These are phyloP conservation scores for Fraxinus xanthoxyloides DNA, from an alignment of 305 asterid genomes.

Conservation along the genomic window DNA sequence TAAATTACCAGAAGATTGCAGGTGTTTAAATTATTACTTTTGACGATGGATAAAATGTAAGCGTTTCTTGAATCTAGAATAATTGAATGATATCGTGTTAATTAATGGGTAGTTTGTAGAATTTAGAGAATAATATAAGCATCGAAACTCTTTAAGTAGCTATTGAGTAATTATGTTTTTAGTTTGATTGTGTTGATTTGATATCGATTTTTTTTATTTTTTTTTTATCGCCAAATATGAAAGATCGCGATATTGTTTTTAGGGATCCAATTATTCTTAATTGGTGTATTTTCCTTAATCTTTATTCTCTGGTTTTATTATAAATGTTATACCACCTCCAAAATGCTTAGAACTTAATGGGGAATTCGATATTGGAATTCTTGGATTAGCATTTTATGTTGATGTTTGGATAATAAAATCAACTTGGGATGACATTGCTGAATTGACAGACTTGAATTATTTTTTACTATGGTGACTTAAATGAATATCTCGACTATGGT, in stretches of 20 bases:
- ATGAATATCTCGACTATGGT: neutral
- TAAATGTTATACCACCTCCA: neutral
- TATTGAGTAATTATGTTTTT: neutral
- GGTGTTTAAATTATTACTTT: neutral
- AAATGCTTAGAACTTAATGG: neutral
- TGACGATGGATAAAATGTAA: slow-evolving; percentile 20
- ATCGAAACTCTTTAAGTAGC: neutral
- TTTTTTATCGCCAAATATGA: neutral
- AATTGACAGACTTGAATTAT: neutral
- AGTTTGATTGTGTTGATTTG: neutral
- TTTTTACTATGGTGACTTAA: neutral
- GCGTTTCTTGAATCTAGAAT: slow-evolving; percentile 16
- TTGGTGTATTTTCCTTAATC: neutral
- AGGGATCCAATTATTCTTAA: neutral
- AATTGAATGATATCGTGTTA: neutral
- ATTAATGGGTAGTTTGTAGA: neutral
- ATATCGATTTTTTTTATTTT: neutral
- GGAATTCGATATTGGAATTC: neutral
- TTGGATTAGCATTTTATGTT: neutral
- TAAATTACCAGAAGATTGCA: neutral
- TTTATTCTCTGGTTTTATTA: neutral
- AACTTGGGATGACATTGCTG: neutral
- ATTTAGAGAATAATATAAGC: neutral
- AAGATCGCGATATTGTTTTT: neutral
- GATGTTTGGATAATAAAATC: neutral